Conservation (phyloP, 495 filamentous ascomycete species). For the Neurospora sp. region DNA sequence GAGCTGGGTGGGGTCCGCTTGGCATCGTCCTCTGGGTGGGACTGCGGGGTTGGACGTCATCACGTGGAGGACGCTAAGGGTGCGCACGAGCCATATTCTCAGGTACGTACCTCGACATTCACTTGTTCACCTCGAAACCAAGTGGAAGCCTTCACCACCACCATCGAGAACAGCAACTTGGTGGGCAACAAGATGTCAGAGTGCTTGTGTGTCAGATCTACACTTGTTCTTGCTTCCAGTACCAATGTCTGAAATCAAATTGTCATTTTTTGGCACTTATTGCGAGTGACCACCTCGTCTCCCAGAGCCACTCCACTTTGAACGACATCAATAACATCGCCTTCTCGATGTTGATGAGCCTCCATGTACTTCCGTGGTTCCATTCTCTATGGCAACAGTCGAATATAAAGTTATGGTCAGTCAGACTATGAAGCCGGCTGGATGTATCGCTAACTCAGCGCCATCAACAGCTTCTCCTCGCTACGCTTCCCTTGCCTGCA, state of each 20-base stretch:
- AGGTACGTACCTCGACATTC: not conserved
- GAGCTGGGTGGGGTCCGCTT: not conserved
- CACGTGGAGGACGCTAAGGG: not conserved
- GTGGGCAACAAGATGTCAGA: not conserved
- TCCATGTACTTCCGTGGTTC: not conserved
- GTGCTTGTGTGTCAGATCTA: too few relatives aligned
- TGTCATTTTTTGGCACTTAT: too few relatives aligned
- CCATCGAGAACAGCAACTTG: not conserved
- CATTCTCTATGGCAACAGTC: too few relatives aligned
- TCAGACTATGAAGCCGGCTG: too few relatives aligned
- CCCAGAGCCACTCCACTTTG: not conserved
- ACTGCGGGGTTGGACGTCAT: not conserved
- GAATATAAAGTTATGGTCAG: too few relatives aligned
- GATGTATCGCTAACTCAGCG: too few relatives aligned
- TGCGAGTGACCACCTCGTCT: not conserved
- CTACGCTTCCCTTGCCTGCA: too few relatives aligned
- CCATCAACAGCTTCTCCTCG: too few relatives aligned
- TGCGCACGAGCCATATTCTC: not conserved
- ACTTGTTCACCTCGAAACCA: not conserved
- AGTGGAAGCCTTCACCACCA: not conserved
- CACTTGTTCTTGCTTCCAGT: too few relatives aligned
- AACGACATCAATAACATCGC: not conserved
- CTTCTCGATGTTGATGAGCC: not conserved
- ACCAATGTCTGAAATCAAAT: too few relatives aligned
- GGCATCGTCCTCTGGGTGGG: not conserved